Percentiles rank a stretch among this genome's conserved stretches.
phyloP scores from a whole-genome alignment of 108 stramenopile species.

The Cyclotella distinguenda region DNA sequence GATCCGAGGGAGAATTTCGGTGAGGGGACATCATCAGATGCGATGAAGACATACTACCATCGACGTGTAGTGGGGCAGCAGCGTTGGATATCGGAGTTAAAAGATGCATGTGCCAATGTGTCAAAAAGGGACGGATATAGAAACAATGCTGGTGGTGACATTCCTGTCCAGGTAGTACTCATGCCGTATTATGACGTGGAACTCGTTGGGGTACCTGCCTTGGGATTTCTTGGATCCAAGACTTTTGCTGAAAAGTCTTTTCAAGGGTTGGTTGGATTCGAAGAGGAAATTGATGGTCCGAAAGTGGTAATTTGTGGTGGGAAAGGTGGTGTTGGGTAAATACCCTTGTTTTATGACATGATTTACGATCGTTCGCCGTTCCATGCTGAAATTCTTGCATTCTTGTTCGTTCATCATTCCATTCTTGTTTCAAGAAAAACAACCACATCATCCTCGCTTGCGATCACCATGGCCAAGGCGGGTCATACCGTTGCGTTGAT shows the following conservation, averaged over 20 bases:
- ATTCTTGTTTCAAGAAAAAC: no score
- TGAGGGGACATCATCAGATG: constrained; percentile 46
- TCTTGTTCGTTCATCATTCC: no score
- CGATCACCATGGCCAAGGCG: constrained; percentile 79
- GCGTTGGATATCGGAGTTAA: constrained; percentile 72
- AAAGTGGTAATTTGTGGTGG: constrained; percentile 87
- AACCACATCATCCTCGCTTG: constrained; percentile 83
- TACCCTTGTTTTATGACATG: background rate
- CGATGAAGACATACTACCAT: constrained; percentile 69
- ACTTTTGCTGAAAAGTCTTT: constrained; percentile 61
- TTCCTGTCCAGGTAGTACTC: constrained; percentile 68
- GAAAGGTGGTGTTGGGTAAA: constrained; percentile 77
- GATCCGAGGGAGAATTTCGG: constrained; percentile 11
- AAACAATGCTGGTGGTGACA: constrained; percentile 57
- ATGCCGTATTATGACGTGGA: constrained; percentile 86
- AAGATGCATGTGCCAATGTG: constrained; percentile 62
- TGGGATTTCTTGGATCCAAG: constrained; percentile 66
- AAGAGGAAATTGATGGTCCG: constrained; percentile 57
- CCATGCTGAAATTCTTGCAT: no score
- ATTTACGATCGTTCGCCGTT: no score
- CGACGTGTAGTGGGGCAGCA: constrained; percentile 68
- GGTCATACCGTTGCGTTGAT: constrained; percentile 89
- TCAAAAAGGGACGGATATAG: constrained; percentile 63
- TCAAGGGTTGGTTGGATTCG: constrained; percentile 40
- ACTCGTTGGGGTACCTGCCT: constrained; percentile 79